Percentiles rank a stretch among this genome's conserved stretches.
Conservation (phyloP, 2,329 filamentous ascomycete genomes). For the Nannizziopsis arthrosporioides region DNA sequence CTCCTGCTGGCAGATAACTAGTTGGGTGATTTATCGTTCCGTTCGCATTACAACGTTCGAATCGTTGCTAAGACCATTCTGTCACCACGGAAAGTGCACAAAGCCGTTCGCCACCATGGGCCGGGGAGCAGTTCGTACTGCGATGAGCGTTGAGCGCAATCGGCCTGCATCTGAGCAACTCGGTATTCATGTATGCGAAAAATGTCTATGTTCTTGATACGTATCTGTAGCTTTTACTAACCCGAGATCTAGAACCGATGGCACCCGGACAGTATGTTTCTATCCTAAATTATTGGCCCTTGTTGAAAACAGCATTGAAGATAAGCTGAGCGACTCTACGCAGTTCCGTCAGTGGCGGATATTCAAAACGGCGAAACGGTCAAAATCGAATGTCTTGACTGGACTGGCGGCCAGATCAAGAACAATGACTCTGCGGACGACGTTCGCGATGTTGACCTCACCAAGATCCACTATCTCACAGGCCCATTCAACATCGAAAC, state of each 20-base stretch:
- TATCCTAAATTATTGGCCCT: not conserved
- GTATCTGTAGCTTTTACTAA: not conserved
- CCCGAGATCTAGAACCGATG: constrained; percentile 58
- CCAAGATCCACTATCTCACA: constrained; percentile 73
- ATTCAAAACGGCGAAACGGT: constrained; percentile 79
- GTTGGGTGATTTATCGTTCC: too few relatives aligned
- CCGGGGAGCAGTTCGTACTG: constrained; percentile 49
- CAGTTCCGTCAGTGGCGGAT: constrained; percentile 60
- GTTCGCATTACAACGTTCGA: too few relatives aligned
- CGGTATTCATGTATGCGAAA: constrained; percentile 52
- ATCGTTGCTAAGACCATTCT: too few relatives aligned
- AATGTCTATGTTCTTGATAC: too few relatives aligned
- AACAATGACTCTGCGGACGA: constrained; percentile 90
- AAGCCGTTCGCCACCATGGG: constrained; percentile 23
- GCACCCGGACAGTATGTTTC: constrained; percentile 68
- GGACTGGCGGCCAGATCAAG: constrained; percentile 64
- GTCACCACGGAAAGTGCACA: too few relatives aligned
- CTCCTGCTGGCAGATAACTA: too few relatives aligned
- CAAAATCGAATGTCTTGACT: constrained; percentile 87
- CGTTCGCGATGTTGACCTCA: constrained; percentile 71
- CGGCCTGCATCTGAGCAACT: constrained; percentile 59
- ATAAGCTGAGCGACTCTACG: not conserved
- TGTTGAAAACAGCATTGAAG: not conserved
- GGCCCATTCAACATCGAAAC: constrained; percentile 80
- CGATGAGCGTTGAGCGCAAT: constrained; percentile 60